Evolutionary conservation across 2,329 filamentous ascomycete species (phyloP), one percentile per base, ranked within the genome.

Genomic region (Pleomassaria siparia): DNA sequence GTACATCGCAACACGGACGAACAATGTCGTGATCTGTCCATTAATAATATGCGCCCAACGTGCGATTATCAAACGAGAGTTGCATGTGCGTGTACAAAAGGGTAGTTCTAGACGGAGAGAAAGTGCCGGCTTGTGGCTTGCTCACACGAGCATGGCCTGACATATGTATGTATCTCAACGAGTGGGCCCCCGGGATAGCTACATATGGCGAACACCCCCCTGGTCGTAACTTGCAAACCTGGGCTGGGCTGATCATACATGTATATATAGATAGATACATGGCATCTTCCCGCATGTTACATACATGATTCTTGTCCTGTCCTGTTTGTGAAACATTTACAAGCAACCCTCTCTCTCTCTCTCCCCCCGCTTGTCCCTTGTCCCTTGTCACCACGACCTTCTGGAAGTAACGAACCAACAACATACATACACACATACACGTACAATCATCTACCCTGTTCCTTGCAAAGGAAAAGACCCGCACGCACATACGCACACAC

Each of bases 91-190:
- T 20, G 20, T 12, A 18, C n/a, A 20, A n/a, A n/a, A n/a, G n/a
- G n/a, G n/a, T n/a, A n/a, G n/a, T n/a, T 30, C 29, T 13, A 13
- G 10, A 13, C 33, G 43, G 43, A 30, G 18, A n/a, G 13, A 30
- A 49, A 47, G 21, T 49, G 46, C 46, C 46, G 50, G 32, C 10
- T 45, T 10, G 24, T 21, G 29, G 32, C 21, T 44, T n/a, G 26
- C 54, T 57, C 54, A 39, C 49, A 47, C 51, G 42, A 55, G 15
- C 32, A 36, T 57, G 51, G 54, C 35, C 48, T 55, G 54, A 57
- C 44, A n/a, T 28, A 18, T 16, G n/a, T 24, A n/a, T 22, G 39
- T 18, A 20, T 26, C 5, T 30, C 29, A 25, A 24, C n/a, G 33
- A n/a, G n/a, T 15, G 18, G 21, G 12, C n/a, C n/a, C n/a, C n/a